Evolutionary conservation across 2,329 filamentous ascomycete genomes (phyloP), one percentile per base, ranked within the genome.

Genomic region (Diplocarpon mali): DNA sequence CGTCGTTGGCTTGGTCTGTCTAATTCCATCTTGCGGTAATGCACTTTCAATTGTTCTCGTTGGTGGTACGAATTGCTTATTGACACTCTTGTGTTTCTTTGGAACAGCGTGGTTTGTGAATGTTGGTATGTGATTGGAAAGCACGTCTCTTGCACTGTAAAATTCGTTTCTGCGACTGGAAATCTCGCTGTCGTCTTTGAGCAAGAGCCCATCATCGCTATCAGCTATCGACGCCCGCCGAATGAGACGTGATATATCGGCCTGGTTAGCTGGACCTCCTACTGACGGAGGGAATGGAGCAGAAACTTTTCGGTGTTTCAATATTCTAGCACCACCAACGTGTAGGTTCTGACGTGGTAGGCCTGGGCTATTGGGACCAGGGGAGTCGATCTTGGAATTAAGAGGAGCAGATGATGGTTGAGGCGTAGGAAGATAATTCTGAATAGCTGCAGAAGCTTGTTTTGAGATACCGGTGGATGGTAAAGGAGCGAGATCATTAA

Each of bases 1-100:
- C 24, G 5, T 31, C 34, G 20, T 17, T 13, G 57, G 38, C 11
- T 30, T 53, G 16, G 50, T 53, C 46, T 59, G 57, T 12, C 42
- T 40, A 9, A 55, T 29, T 3, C 36, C 37, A 34, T 48, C 42
- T 20, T 28, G 20, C 35, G 36, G n/a, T 30, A 16, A 24, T 27
- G 5, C 24, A 17, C 39, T 37, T n/a, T 53, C 27, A 10, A 20
- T 32, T 16, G 11, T 24, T 39, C 31, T 48, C 13, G 44, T 45
- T 12, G 55, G 56, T 29, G 55, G 40, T 17, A 52, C 40, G 35
- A 61, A 61, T 42, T 53, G 53, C 38, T 49, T 57, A 24, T 55
- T 55, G 1, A 47, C 12, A 14, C 46, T 42, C 41, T 17, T 44
- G 5, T 38, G 12, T 40, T 41, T 49, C 42, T 34, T 34, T 43